Evolutionary conservation across 768 basidiomycete species (phyloP), one percentile per base, ranked within the genome.

Genomic region (Boletus barrowsii): DNA sequence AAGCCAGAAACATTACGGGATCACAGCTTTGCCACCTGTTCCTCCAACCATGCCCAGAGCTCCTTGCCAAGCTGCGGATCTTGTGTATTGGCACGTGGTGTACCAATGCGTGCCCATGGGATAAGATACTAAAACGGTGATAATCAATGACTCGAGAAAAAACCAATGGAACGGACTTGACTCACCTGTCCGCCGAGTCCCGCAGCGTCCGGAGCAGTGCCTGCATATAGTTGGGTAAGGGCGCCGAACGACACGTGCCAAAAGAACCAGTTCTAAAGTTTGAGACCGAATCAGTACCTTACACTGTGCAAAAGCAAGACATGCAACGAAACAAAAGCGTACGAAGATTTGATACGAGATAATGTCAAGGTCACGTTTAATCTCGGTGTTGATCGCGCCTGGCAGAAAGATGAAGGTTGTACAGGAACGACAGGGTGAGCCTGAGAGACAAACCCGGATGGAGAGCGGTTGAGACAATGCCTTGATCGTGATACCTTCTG

Each of bases 391-490:
- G 47, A 62, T 49, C 1, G 9, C 29, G 8, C 29, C 29, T 29
- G 29, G 29, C 8, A 29, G 29, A 29, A 29, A 29, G 29, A 29
- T 29, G 29, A 29, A 2, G 29, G 29, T 29, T 29, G 29, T 9
- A 9, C 29, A 29, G 29, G 29, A 29, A 29, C 29, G 29, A 29
- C 29, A 29, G 29, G 29, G 29, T 9, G 29, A 29, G 29, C 8
- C n/a, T n/a, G 29, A 29, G 29, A 29, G 29, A 29, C 29, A 9
- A 14, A 69, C 79, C 78, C 0, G 82, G 82, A 59, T 81, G 69
- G 15, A 81, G 56, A 30, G 75, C 64, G 10, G 69, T 65, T 1
- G 75, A 75, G 2, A 83, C 63, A 48, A 83, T 75, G 30, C 75
- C 75, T 57, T 77, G 61, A 36, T 75, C 75, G 2, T 65, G 75